Evolutionary conservation across 192 early-diverging fungal species (phyloP), one percentile per base, ranked within the genome.

Genomic region (Coemansia sp.): DNA sequence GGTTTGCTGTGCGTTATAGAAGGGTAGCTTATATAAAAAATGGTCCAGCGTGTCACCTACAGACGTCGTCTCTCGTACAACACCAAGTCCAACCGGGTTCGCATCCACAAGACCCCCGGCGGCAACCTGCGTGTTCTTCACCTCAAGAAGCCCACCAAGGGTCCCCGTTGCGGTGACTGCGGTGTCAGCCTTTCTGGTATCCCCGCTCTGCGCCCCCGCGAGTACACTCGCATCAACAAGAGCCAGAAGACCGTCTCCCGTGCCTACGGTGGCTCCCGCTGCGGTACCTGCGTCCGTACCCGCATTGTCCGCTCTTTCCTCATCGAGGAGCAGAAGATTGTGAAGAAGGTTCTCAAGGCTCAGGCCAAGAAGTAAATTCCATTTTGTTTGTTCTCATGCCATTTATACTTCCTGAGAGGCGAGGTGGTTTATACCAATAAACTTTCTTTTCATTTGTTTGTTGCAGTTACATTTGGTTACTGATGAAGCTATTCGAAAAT

Each of bases 241-340:
- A 89, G 88, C 84, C 87, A 96, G 84, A 97, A 97, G 93, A 82
- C 77, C 81, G 95, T 99, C 69, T 89, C 86, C 81, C 94, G 97
- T 75, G 92, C 96, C 57, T 99, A 99, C 84, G 97, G 97, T 86
- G 97, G 97, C 67, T 93, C 91, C 76, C 94, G 96, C 70, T 99
- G 96, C 87, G 89, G 86, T 73, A 81, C 84, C 81, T 98, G 97
- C 87, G 92, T 93, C 12, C 86, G 92, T 70, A 80, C 81, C 34
- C 84, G 96, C 75, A 96, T 98, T 85, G 92, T 98, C 65, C 95
- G 97, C 72, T 94, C 97, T 71, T 98, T 98, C 91, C 89, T 98
- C 81, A 94, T 98, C 74, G 97, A 98, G 88, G 97, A 98, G 89
- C 97, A 98, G 90, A 98, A 98, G 94, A 97, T 98, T 75, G 96